phyloP scores from a whole-genome alignment of 768 basidiomycete genomes.

The Kwoniella sp. region DNA sequence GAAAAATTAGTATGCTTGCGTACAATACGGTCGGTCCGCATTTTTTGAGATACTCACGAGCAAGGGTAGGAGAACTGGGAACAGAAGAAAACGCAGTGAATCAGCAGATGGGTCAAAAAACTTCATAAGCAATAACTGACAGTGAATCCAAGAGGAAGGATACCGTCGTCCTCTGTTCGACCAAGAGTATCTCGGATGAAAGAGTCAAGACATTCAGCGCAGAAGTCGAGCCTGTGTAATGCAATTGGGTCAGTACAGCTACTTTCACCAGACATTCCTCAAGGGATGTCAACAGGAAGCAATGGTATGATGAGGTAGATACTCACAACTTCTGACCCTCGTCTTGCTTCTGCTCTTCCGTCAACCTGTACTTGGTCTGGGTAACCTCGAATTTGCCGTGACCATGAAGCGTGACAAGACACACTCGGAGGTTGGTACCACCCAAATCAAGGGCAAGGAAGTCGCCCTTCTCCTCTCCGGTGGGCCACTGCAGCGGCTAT shows the following conservation, averaged over 20 bases:
- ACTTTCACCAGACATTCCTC: background rate
- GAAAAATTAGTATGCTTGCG: background rate
- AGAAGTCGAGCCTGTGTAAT: slow-evolving; percentile 76
- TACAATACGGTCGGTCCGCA: background rate
- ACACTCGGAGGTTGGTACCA: slow-evolving; percentile 97
- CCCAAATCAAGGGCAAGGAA: slow-evolving; percentile 74
- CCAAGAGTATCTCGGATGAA: slow-evolving; percentile 76
- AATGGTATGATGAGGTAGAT: background rate
- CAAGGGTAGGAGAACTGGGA: slow-evolving; percentile 89
- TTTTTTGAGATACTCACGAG: slow-evolving; percentile 63
- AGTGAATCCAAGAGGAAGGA: slow-evolving; percentile 86
- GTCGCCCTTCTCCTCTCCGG: slow-evolving; percentile 82
- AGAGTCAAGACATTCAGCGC: slow-evolving; percentile 85
- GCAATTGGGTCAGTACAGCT: background rate
- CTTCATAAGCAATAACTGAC: slow-evolving; percentile 60
- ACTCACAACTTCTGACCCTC: slow-evolving; percentile 83
- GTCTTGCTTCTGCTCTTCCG: slow-evolving; percentile 96
- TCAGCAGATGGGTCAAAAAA: background rate
- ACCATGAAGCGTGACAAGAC: slow-evolving; percentile 88
- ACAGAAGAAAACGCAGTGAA: background rate
- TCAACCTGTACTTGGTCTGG: slow-evolving; percentile 93
- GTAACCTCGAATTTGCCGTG: slow-evolving; percentile 96
- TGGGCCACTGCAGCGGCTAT: slow-evolving; percentile 66
- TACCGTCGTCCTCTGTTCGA: slow-evolving; percentile 58
- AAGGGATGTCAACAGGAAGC: background rate